Evolutionary conservation across 257 asterid species (phyloP).

Genomic region (Orobanche coerulescens): DNA sequence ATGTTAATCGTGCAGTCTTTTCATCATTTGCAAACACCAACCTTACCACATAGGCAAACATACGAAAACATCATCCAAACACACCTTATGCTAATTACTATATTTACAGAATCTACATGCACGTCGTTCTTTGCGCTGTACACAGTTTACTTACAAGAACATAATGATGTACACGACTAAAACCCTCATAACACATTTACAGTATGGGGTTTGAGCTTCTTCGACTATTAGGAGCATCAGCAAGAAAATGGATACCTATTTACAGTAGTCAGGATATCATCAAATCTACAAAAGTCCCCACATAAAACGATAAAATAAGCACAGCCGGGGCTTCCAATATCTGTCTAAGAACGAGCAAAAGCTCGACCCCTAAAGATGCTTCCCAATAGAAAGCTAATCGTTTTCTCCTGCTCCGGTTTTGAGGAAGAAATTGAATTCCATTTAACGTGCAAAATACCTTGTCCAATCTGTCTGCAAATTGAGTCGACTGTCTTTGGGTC

Average conservation of each 20-base stretch:
- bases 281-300: slow-evolving; percentile 5
- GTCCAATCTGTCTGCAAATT: slow-evolving; percentile 58
- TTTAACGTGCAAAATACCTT: slow-evolving; percentile 48
- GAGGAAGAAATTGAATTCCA: slow-evolving; percentile 30
- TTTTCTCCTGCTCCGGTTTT: slow-evolving; percentile 43
- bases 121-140: slow-evolving; percentile 15
- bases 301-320: no score
- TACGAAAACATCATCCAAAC: neutral
- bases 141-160: slow-evolving; percentile 10
- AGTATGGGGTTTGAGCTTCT: slow-evolving; percentile 24
- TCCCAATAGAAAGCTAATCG: slow-evolving; percentile 47
- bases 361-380: slow-evolving; percentile 43
- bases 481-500: slow-evolving; percentile 59
- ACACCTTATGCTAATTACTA: slow-evolving; percentile 4
- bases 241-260: slow-evolving; percentile 12
- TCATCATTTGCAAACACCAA: neutral
- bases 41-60: neutral
- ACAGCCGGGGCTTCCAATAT: no score
- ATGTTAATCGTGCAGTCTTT: no score
- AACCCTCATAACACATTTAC: slow-evolving; percentile 28
- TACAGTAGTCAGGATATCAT: slow-evolving; percentile 19
- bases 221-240: slow-evolving; percentile 9
- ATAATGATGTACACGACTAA: slow-evolving; percentile 11
- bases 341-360: slow-evolving; percentile 29
- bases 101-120: neutral